Conservation (phyloP, 2,329 filamentous ascomycete genomes). For the Alternaria hordeiaustralica region DNA sequence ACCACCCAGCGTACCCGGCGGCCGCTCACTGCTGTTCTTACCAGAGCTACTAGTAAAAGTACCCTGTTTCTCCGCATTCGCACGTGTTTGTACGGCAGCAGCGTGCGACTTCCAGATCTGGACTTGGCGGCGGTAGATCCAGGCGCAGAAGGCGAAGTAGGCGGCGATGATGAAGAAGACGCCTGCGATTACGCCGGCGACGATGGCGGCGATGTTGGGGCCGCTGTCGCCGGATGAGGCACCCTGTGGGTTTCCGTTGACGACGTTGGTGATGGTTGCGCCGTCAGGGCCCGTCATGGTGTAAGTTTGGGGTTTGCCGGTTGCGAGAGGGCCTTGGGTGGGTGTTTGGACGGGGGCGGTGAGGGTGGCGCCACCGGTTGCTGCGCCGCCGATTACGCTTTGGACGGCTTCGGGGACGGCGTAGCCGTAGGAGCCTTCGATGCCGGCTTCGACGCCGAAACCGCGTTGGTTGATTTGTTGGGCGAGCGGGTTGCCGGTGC, state of each 20-base stretch:
- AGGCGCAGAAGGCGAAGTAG: slow-evolving; percentile 74
- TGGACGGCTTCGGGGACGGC: slow-evolving; percentile 70
- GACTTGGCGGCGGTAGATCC: slow-evolving; percentile 75
- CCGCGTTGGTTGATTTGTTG: slow-evolving; percentile 60
- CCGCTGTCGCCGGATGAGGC: slow-evolving; percentile 31
- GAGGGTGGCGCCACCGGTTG: slow-evolving; percentile 71
- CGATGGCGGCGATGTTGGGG: slow-evolving; percentile 61
- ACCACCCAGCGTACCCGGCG: slow-evolving; percentile 20
- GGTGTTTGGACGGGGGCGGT: slow-evolving; percentile 68
- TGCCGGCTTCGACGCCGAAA: slow-evolving; percentile 61
- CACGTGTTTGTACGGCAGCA: slow-evolving; percentile 66
- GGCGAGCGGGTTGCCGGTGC: slow-evolving; percentile 54
- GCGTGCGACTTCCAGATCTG: slow-evolving; percentile 73
- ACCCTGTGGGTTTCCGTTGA: slow-evolving; percentile 31
- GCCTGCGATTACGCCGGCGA: slow-evolving; percentile 69
- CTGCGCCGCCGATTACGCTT: slow-evolving; percentile 70
- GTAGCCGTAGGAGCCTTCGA: slow-evolving; percentile 70
- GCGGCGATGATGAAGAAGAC: slow-evolving; percentile 65
- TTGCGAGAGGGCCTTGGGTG: slow-evolving; percentile 73
- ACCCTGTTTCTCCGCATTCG: slow-evolving; percentile 49
- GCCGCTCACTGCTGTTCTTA: slow-evolving; percentile 36
- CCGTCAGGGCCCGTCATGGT: slow-evolving; percentile 61
- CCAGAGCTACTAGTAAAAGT: slow-evolving; percentile 30
- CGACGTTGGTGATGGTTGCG: slow-evolving; percentile 48
- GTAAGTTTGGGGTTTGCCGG: slow-evolving; percentile 72